Evolutionary conservation across 345 rosid species (phyloP), one percentile per base, ranked within the genome.

Genomic region (Pelargonium nanum): DNA sequence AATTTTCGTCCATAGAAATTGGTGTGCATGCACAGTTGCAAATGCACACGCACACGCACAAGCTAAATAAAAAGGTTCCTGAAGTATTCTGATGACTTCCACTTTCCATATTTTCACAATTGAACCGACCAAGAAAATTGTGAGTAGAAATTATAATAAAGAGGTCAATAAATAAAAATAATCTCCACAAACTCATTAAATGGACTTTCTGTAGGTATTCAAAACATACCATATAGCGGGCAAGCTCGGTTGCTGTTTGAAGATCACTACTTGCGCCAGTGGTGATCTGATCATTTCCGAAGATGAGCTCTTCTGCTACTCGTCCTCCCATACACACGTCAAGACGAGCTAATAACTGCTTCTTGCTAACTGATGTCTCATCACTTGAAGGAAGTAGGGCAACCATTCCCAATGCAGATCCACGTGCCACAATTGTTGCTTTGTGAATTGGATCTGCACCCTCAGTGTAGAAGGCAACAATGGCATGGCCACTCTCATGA

Each of bases 261-360:
- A 93, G 91, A 81, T 93, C 99, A 55, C 96, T 87, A 72, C 96
- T 93, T 8, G 99, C 99, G 57, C 97, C 99, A 26, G 97, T 93
- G 44, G 99, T 93, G 68, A 93, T 64, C 62, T 83, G 70, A 74
- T 93, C 99, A 61, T 59, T 80, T 51, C 99, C 99, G 73, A 93
- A 93, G 62, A 89, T 83, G 65, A 93, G 95, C 77, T 93, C 99
- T 74, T 93, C 99, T 4, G 99, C 99, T 53, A 83, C 99, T 82
- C 99, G 84, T 74, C 99, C 99, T 57, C 99, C 97, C 97, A 93
- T 93, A 65, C 99, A 93, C 66, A 93, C 96, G 82, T 93, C 99
- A 40, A 93, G 89, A 53, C 96, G 91, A 30, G 99, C 99, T 76
- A 93, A 80, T 60, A 93, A 71, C 74, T 93, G 97, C 74, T 81